Percentiles rank a stretch among this genome's conserved stretches.
phyloP scores from a whole-genome alignment of 164 flowering plant genomes.

The Vitis cinerea region DNA sequence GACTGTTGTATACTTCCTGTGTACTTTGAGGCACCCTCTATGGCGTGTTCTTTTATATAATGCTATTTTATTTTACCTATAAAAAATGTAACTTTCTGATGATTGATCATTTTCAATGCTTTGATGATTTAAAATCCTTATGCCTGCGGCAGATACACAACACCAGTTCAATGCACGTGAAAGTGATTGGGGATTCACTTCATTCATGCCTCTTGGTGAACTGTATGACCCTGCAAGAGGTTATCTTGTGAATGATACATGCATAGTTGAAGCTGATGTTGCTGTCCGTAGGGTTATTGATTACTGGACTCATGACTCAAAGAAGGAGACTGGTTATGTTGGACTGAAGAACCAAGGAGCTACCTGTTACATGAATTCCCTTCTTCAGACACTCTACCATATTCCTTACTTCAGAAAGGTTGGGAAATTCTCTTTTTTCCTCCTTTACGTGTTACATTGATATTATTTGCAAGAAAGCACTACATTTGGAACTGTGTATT shows the following conservation, averaged over 20 bases:
- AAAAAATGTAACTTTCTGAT: no score
- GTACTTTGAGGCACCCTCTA: no score
- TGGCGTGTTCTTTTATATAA: no score
- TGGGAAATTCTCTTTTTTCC: background rate
- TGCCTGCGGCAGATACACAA: slow-evolving; percentile 9
- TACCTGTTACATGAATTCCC: slow-evolving; percentile 43
- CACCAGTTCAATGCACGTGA: slow-evolving; percentile 23
- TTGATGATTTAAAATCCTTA: no score
- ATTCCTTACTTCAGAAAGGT: slow-evolving; percentile 43
- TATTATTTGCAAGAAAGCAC: background rate
- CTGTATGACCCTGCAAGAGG: slow-evolving; percentile 15
- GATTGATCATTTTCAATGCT: no score
- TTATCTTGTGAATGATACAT: slow-evolving; percentile 27
- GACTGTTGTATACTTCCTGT: no score
- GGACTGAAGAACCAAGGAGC: slow-evolving; percentile 46
- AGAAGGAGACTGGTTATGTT: slow-evolving; percentile 41
- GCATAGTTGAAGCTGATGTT: slow-evolving; percentile 28
- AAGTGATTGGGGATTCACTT: slow-evolving; percentile 28
- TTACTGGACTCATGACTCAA: slow-evolving; percentile 36
- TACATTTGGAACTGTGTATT: background rate
- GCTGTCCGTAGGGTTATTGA: slow-evolving; percentile 28
- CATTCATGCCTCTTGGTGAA: slow-evolving; percentile 26
- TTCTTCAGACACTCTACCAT: slow-evolving; percentile 36
- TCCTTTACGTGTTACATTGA: background rate
- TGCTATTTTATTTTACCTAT: no score